Base-by-base conservation (phyloP, 441 rosid species). In the Cnidoscolus chayamansa region DNA sequence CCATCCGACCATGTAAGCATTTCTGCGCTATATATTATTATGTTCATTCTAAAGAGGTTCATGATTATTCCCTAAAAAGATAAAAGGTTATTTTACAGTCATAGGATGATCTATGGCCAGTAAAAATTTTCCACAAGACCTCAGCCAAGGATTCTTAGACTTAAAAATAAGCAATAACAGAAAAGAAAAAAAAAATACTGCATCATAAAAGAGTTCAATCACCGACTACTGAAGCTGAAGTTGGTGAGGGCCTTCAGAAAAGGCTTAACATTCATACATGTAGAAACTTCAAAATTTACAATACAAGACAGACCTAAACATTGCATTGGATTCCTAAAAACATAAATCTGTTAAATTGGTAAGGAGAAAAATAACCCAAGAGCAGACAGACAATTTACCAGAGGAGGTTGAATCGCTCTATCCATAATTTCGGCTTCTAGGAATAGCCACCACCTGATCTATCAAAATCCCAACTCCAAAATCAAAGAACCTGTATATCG, bases 381-480 rank as follows among this genome's bases (percentile, higher is more conserved):
- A 53, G 17, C 15, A 72, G 57, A 71, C 4, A 47, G 19, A 71
- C 13, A 68, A 81, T 63, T 82, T 80, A 88, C 92, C 92, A 90
- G 74, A 72, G 95, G 95, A 77, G 95, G 92, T 66, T 90, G 95
- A 79, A 86, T 78, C 84, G 80, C 73, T 77, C 90, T 83, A 47
- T 88, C 91, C 92, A 86, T 87, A 50, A 73, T 72, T 76, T 78
- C 69, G 71, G 66, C 68, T 71, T 60, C 63, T 71, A 72, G 48
- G 69, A 67, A 59, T 65, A 64, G 48, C 49, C 67, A 74, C 67
- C 62, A 79, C 65, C 79, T 66, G 74, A 79, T 61, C 77, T 64
- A 31, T 35, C 80, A 66, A 53, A 78, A 69, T 25, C 81, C 76
- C 72, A 73, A 54, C 73, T 66, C 71, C 79, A 80, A 74, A 76